Evolutionary conservation across 1,284 basidiomycete genomes (phyloP).

Genomic region (Blastosporella zonata): DNA sequence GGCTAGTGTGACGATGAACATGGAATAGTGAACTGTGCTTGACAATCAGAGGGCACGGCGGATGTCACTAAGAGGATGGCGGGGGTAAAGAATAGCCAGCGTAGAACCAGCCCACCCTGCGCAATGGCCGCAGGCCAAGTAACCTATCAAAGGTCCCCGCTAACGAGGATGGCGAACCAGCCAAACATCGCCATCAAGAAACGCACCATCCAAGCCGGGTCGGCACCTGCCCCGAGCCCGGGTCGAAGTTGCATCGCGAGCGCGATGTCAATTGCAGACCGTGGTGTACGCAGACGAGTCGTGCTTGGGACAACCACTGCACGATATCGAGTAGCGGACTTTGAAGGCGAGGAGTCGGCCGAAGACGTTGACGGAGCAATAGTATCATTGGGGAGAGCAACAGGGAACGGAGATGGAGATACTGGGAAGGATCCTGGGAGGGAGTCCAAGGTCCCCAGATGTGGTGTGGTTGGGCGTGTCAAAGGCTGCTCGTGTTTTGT

Average conservation of each 20-base stretch:
- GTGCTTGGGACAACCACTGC: background rate
- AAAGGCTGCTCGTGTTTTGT: background rate
- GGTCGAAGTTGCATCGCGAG: slow-evolving; percentile 75
- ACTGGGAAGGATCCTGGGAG: slow-evolving; percentile 21
- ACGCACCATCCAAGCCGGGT: slow-evolving; percentile 74
- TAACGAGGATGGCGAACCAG: slow-evolving; percentile 57
- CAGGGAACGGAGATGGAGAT: slow-evolving; percentile 1
- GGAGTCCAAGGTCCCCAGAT: slow-evolving; percentile 4
- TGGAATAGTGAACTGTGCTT: no score
- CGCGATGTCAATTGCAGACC: slow-evolving; percentile 59
- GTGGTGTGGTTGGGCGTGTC: background rate
- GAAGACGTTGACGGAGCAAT: background rate
- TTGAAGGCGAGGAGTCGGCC: background rate
- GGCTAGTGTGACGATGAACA: no score
- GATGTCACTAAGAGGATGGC: no score
- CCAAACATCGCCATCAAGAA: slow-evolving; percentile 78
- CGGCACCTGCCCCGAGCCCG: slow-evolving; percentile 61
- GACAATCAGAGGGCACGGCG: no score
- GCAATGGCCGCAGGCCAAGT: no score
- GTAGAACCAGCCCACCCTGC: no score
- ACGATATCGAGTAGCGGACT: slow-evolving; percentile 1
- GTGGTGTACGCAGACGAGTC: slow-evolving; percentile 23
- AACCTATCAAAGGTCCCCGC: slow-evolving; percentile 19
- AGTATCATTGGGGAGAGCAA: background rate
- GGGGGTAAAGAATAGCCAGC: no score